Base-by-base conservation (phyloP, 768 basidiomycete genomes). In the Pisolithus orientalis region DNA sequence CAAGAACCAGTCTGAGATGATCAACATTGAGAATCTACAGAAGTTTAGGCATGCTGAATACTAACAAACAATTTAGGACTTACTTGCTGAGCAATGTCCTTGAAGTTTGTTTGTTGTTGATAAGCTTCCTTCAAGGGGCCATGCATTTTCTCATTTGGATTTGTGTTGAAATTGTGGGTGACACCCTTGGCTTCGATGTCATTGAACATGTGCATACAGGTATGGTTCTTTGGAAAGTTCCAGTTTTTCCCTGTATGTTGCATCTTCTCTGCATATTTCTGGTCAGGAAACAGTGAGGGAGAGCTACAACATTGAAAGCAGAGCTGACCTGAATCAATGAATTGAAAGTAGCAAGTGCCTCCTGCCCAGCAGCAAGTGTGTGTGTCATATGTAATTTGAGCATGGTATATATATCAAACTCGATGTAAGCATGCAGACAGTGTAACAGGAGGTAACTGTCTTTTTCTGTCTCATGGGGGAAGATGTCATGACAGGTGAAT, bases 331-430 rank as follows among this genome's bases (percentile, higher is more conserved):
- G 56, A n/a, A 5, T 51, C 16, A 45, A 73, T 72, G 44, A 70
- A 17, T 40, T 40, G 21, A 21, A 21, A 21, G 21, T 21, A 21
- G 21, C 21, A 21, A 21, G 21, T 2, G 2, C 21, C 21, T 49
- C 43, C 34, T 46, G 38, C 4, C 67, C 67, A 3, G 49, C 53
- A 2, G 8, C 27, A 43, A 72, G 49, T 1, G 66, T 71, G 0
- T 55, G 50, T 2, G 63, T 55, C 0, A 65, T 70, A 38, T 73
- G 72, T 28, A 70, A 57, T 25, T 68, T 62, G 0, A 73, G 53
- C 0, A 60, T 56, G 3, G 63, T n/a, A 47, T 57, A 67, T 49
- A 68, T 63, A 42, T 69, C 59, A 3, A 72, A 46, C 34, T 70
- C 62, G 1, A 68, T 43, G 49, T 66, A 73, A 21, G 60, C 60